A percentile compares a stretch with the other conserved stretches of the same genome.
phyloP scores from a whole-genome alignment of 2,329 filamentous ascomycete genomes.

The Exophiala sp. region DNA sequence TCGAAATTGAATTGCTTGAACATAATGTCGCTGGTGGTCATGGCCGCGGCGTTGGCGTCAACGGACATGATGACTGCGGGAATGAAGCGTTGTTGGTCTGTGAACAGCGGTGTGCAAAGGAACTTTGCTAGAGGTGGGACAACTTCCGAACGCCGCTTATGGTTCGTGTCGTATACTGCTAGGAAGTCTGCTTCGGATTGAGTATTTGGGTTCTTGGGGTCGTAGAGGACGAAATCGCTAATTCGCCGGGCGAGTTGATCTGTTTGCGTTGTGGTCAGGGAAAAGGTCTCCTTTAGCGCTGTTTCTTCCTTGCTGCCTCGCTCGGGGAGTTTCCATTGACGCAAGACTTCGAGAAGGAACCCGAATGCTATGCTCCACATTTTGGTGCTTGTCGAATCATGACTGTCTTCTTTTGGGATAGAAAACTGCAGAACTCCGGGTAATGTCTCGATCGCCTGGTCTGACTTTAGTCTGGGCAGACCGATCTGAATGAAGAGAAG shows the following conservation, averaged over 20 bases:
- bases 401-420: slow-evolving; percentile 15
- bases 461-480: slow-evolving; percentile 56
- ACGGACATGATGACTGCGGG: slow-evolving; percentile 80
- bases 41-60: slow-evolving; percentile 75
- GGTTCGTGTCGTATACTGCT: slow-evolving; percentile 35
- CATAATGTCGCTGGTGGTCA: slow-evolving; percentile 82
- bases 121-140: slow-evolving; percentile 57
- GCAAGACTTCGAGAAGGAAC: slow-evolving; percentile 71
- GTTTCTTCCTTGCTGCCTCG: slow-evolving; percentile 76
- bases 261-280: slow-evolving; percentile 68
- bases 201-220: slow-evolving; percentile 39
- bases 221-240: slow-evolving; percentile 70
- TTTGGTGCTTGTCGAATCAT: slow-evolving; percentile 44
- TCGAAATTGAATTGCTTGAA: slow-evolving; percentile 70
- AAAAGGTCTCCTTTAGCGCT: slow-evolving; percentile 62
- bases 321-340: slow-evolving; percentile 63
- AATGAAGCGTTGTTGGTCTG: slow-evolving; percentile 75
- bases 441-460: slow-evolving; percentile 69
- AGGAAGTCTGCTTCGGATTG: slow-evolving; percentile 30
- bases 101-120: slow-evolving; percentile 80
- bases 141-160: slow-evolving; percentile 29
- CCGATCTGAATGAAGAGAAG: slow-evolving; percentile 87
- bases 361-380: slow-evolving; percentile 70
- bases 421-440: slow-evolving; percentile 67
- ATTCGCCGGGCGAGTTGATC: slow-evolving; percentile 71